Percentiles rank a stretch among this genome's conserved stretches.
Conservation (phyloP, 177 flowering plant genomes). For the Vitis hybrid region DNA sequence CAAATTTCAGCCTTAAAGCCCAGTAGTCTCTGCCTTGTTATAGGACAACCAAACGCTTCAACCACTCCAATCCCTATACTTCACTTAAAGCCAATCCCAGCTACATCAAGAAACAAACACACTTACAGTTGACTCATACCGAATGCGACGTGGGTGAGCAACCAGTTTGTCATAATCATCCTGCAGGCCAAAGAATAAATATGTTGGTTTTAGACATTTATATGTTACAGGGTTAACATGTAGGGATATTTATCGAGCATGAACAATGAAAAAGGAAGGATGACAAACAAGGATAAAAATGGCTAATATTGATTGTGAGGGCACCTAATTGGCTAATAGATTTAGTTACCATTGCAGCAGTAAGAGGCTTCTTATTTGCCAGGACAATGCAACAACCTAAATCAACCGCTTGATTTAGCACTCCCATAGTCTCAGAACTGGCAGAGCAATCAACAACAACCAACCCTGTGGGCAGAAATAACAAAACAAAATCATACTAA, state of each 20-base stretch:
- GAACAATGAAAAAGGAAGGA: background rate
- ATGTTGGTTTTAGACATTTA: background rate
- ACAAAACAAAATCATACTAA: background rate
- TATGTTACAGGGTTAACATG: background rate
- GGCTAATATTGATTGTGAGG: background rate
- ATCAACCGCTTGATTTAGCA: conserved; percentile 49
- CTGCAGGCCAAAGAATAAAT: conserved; percentile 37
- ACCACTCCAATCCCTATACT: background rate
- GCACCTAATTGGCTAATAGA: background rate
- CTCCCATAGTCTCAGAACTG: conserved; percentile 64
- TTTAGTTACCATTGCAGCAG: conserved; percentile 57
- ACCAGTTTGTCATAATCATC: conserved; percentile 74
- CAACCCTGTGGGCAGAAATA: conserved; percentile 50
- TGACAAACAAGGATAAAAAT: background rate
- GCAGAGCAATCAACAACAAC: conserved; percentile 88
- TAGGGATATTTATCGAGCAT: background rate
- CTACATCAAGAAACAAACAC: background rate
- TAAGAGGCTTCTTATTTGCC: conserved; percentile 91
- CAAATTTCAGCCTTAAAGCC: background rate
- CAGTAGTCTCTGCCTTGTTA: background rate
- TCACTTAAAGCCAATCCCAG: background rate
- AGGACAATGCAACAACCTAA: conserved; percentile 75
- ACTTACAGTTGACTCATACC: conserved; percentile 94
- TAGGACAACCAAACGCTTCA: background rate
- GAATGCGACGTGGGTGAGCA: conserved; percentile 53